Conservation (phyloP, 352 stramenopile genomes). For the Peronospora destructor region DNA sequence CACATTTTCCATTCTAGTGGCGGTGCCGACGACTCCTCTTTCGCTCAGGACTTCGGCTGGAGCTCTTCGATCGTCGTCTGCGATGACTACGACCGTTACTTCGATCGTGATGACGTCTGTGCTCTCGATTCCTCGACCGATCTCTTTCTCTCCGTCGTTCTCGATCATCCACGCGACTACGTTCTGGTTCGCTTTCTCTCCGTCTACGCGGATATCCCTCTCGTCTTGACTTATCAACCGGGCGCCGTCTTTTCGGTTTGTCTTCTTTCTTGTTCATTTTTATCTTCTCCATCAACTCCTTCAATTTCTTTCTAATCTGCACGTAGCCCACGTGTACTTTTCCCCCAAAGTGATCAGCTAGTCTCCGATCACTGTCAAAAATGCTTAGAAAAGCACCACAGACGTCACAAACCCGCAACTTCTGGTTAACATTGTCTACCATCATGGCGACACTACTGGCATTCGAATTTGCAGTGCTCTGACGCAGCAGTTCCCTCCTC, state of each 20-base stretch:
- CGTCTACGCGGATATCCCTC: conserved; percentile 1
- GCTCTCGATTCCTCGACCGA: conserved; percentile 23
- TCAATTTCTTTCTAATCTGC: conserved; percentile 81
- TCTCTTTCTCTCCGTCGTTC: conserved; percentile 8
- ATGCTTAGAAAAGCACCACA: conserved; percentile 89
- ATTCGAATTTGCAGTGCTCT: conserved; percentile 3
- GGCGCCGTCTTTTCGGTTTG: background rate
- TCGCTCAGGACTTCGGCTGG: conserved; percentile 29
- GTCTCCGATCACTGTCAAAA: conserved; percentile 85
- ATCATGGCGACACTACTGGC: background rate
- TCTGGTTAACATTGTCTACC: conserved; percentile 55
- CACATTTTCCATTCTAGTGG: conserved; percentile 12
- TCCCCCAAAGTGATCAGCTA: conserved; percentile 87
- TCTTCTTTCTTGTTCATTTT: conserved; percentile 3
- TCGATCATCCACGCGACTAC: conserved; percentile 2
- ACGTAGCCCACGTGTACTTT: conserved; percentile 89
- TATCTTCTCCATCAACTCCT: conserved; percentile 43
- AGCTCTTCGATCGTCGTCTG: conserved; percentile 28
- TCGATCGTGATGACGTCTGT: conserved; percentile 2
- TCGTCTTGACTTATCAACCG: conserved; percentile 1
- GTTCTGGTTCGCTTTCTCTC: conserved; percentile 1
- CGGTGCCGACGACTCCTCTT: conserved; percentile 38
- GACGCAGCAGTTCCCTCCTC: conserved; percentile 17
- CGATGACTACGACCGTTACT: conserved; percentile 10
- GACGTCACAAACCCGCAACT: conserved; percentile 87